Conservation (phyloP, 2,329 filamentous ascomycete genomes). For the Lachnellula occidentalis region DNA sequence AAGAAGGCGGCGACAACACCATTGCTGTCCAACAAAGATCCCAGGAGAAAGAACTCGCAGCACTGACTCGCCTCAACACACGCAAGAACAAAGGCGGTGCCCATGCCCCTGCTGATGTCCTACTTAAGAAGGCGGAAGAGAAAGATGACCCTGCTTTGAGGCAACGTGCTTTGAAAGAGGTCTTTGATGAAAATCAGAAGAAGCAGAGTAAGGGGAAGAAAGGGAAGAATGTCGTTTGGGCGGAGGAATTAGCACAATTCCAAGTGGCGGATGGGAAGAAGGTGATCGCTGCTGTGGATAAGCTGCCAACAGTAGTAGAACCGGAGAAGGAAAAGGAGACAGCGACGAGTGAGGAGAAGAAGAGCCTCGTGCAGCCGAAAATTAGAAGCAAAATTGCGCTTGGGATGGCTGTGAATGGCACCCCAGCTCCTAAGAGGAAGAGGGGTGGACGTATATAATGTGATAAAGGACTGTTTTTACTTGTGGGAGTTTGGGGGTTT, state of each 20-base stretch:
- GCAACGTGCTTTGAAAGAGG: constrained; percentile 31
- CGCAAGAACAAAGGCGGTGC: constrained; percentile 40
- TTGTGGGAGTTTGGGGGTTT: neutral
- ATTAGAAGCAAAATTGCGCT: constrained; percentile 27
- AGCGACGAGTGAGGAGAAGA: constrained; percentile 6
- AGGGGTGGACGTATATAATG: constrained; percentile 9
- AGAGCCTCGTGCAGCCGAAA: constrained; percentile 20
- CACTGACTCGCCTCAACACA: constrained; percentile 40
- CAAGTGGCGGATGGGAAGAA: constrained; percentile 23
- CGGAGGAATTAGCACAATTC: constrained; percentile 28
- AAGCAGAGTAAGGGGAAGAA: constrained; percentile 25
- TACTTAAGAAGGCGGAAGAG: constrained; percentile 33
- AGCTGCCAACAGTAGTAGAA: constrained; percentile 19
- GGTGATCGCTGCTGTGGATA: constrained; percentile 12
- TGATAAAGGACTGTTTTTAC: neutral
- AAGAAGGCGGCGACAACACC: constrained; percentile 25
- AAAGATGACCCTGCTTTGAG: constrained; percentile 36
- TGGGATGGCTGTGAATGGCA: constrained; percentile 29
- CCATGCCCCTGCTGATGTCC: constrained; percentile 27
- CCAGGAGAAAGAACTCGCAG: constrained; percentile 39
- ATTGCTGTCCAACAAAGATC: constrained; percentile 27
- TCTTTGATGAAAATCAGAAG: constrained; percentile 30
- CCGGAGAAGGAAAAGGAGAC: neutral
- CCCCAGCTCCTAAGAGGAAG: constrained; percentile 28
- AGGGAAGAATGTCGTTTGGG: constrained; percentile 28